Conservation (phyloP, 202 grass and related monocot genomes). For the Schoenoplectus tabernaemontani region DNA sequence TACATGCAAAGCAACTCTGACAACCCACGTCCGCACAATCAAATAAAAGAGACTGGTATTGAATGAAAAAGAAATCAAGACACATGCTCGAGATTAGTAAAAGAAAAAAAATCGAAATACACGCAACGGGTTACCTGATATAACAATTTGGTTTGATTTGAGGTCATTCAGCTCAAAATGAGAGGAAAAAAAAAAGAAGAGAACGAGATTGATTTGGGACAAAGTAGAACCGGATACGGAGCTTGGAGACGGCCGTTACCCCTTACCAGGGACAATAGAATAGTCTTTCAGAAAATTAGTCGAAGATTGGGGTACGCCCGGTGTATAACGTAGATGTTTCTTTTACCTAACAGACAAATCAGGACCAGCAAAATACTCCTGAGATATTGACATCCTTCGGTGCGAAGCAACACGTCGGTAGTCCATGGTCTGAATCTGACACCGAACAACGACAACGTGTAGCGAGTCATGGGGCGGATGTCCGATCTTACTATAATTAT, state of each 20-base stretch:
- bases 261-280: background rate
- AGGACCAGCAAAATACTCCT: background rate
- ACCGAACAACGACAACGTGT: too few species aligned
- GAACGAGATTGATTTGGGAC: background rate
- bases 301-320: background rate
- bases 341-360: background rate
- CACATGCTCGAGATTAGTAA: background rate
- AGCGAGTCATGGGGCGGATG: too few species aligned
- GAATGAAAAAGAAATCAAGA: background rate
- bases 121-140: conserved; percentile 11
- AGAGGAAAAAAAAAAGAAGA: background rate
- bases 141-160: background rate
- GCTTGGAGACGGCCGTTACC: background rate
- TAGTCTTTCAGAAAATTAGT: background rate
- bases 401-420: too few species aligned
- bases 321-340: background rate
- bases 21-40: background rate
- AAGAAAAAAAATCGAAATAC: too few species aligned
- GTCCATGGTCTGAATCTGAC: too few species aligned
- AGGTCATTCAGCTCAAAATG: background rate
- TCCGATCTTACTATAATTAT: too few species aligned
- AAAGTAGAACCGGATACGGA: background rate
- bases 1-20: background rate
- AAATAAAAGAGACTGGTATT: background rate
- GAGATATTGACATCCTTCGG: too few species aligned